Conservation (phyloP, 2,329 filamentous ascomycete genomes). For the Atkinsonella texensis region DNA sequence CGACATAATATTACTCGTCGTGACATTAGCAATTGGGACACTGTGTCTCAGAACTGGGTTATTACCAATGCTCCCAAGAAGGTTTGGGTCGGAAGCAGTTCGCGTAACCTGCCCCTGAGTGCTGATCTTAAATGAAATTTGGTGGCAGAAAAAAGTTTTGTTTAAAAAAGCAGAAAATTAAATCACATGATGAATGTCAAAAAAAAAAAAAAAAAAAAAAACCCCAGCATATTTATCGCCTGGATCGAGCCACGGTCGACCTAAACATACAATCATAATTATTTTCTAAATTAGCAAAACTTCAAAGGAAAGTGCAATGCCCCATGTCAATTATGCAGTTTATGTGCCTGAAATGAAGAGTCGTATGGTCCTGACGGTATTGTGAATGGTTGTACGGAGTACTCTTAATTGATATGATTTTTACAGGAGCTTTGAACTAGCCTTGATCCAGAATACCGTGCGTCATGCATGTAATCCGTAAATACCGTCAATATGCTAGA, state of each 20-base stretch:
- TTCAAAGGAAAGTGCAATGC: not conserved
- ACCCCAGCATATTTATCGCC: not conserved
- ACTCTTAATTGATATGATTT: too few species aligned
- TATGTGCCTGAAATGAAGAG: not conserved
- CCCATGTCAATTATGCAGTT: not conserved
- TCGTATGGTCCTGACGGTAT: too few species aligned
- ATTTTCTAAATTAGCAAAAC: not conserved
- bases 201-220: not conserved
- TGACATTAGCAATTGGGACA: conserved; percentile 83
- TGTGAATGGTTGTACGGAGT: too few species aligned
- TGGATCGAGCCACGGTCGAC: not conserved
- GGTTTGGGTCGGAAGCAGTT: conserved; percentile 43
- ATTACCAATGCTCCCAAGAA: conserved; percentile 38
- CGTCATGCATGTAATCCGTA: conserved; percentile 11
- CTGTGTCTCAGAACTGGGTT: conserved; percentile 71
- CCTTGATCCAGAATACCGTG: conserved; percentile 28
- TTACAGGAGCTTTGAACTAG: conserved; percentile 18
- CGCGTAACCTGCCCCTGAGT: conserved; percentile 37
- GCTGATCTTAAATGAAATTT: conserved; percentile 6
- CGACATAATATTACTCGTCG: conserved; percentile 58
- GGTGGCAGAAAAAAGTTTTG: too few species aligned
- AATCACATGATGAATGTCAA: not conserved
- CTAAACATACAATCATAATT: not conserved
- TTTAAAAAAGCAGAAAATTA: not conserved
- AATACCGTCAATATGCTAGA: conserved; percentile 25